Percentiles rank a stretch among this genome's conserved stretches.
Evolutionary conservation across 1,139 yeast species (phyloP).

Genomic region (Meyerozyma sp.): DNA sequence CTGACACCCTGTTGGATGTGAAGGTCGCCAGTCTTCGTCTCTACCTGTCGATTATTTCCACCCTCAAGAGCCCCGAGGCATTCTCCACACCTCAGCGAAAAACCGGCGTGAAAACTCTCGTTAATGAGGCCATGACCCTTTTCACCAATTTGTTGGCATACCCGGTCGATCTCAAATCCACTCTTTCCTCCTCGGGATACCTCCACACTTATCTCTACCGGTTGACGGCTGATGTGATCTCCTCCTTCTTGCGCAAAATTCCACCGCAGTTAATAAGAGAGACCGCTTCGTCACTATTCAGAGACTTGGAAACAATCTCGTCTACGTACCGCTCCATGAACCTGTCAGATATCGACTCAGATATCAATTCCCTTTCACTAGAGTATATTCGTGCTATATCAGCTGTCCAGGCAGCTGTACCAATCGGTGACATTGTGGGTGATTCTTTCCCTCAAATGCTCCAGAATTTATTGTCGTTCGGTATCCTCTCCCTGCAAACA

Average conservation of each 20-base stretch:
- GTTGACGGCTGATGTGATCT: not conserved
- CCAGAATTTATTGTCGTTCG: slow-evolving; percentile 17
- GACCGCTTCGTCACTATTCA: not conserved
- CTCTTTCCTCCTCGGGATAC: not conserved
- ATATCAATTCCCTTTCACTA: slow-evolving; percentile 1
- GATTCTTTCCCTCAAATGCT: slow-evolving; percentile 13
- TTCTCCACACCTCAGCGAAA: slow-evolving; percentile 27
- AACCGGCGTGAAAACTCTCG: slow-evolving; percentile 24
- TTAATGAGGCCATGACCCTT: slow-evolving; percentile 16
- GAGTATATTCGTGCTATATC: slow-evolving; percentile 22
- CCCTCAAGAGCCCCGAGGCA: slow-evolving; percentile 51
- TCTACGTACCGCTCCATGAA: not conserved
- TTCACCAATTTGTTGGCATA: slow-evolving; percentile 10
- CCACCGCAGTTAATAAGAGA: not conserved
- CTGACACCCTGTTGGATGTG: slow-evolving; percentile 26
- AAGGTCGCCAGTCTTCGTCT: slow-evolving; percentile 48
- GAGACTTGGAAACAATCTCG: not conserved
- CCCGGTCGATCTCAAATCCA: not conserved
- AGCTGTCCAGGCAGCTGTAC: slow-evolving; percentile 22
- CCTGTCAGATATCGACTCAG: not conserved
- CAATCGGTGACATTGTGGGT: slow-evolving; percentile 10
- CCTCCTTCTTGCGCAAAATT: slow-evolving; percentile 1
- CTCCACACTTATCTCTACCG: not conserved
- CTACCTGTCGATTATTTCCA: slow-evolving; percentile 48
- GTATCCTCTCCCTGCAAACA: slow-evolving; percentile 22